A percentile compares a stretch with the other conserved stretches of the same genome.
Evolutionary conservation across 1,139 yeast genomes (phyloP).

Genomic region (Tardiomyces digboiensis): DNA sequence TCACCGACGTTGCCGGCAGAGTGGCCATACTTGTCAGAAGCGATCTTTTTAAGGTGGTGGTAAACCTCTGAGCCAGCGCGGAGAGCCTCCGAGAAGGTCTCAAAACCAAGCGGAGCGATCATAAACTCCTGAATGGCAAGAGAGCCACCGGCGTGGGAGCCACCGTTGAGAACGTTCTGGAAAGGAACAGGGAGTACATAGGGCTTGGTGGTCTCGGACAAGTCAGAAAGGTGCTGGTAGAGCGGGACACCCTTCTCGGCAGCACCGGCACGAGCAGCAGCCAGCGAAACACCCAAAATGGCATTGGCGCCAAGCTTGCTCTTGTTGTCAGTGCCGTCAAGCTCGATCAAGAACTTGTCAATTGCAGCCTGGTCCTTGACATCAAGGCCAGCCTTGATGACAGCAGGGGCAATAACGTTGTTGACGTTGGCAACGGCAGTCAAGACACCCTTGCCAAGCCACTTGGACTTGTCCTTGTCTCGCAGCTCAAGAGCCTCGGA

Average conservation of each 20-base stretch:
- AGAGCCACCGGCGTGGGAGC: conserved; percentile 99
- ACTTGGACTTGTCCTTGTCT: conserved; percentile 87
- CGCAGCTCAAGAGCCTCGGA: conserved; percentile 95
- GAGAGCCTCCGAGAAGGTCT: conserved; percentile 83
- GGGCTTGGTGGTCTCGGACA: conserved; percentile 58
- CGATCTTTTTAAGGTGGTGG: conserved; percentile 84
- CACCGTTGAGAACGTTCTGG: conserved; percentile 98
- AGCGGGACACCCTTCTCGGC: conserved; percentile 83
- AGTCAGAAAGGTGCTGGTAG: conserved; percentile 73
- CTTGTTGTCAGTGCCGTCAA: conserved; percentile 94
- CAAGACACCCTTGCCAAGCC: conserved; percentile 94
- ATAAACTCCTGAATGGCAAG: conserved; percentile 98
- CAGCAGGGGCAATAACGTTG: conserved; percentile 81
- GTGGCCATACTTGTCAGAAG: conserved; percentile 90
- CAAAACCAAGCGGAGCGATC: conserved; percentile 91
- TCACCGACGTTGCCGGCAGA: conserved; percentile 99
- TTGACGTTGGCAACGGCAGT: conserved; percentile 92
- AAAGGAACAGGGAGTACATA: conserved; percentile 90
- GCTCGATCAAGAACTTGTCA: conserved; percentile 65
- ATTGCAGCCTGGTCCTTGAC: conserved; percentile 70
- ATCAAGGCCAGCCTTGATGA: conserved; percentile 62
- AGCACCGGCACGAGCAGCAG: conserved; percentile 93
- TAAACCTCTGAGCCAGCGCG: conserved; percentile 95
- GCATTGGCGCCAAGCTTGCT: conserved; percentile 95
- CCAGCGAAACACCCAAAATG: conserved; percentile 88